Evolutionary conservation across 2,329 filamentous ascomycete species (phyloP), one percentile per base, ranked within the genome.

Genomic region (Cadophora malorum): DNA sequence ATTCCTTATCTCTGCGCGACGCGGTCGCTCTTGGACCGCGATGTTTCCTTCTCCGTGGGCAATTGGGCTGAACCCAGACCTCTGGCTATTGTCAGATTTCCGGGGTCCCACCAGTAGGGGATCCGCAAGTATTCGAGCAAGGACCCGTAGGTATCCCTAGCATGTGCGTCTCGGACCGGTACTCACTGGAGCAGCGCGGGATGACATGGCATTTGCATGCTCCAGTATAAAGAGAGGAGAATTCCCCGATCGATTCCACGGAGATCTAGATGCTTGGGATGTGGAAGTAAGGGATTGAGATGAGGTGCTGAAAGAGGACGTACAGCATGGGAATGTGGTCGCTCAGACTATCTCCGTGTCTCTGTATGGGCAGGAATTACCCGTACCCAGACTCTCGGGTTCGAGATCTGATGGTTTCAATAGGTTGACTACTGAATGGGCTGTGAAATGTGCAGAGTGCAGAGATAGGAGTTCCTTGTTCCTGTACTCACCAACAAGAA

Each of bases 1-100:
- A 50, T 35, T 58, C 50, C 64, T 69, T 66, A 66, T 67, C 64
- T 64, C 28, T 52, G 33, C n/a, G n/a, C 45, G n/a, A 5, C 45
- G 45, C n/a, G n/a, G 35, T 25, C 21, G 12, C 12, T 56, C 66
- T 64, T 64, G 66, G 53, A 53, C 21, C 28, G 31, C 14, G 63
- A 56, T 63, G 16, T 47, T 66, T 59, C 55, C 64, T 69, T 69
- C 67, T 66, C 67, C 64, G 66, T 65, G 67, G 67, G 59, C 53
- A 8, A 66, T 55, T 68, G 49, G 35, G 25, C 35, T 35, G 23
- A 33, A 38, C 21, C 38, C n/a, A 7, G 3, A 19, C 4, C 16
- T 55, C 14, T 55, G 52, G 19, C 45, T 49, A 33, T 25, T 59
- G 35, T 59, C n/a, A 59, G 33, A 59, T 41, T 59, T 35, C 55